These are phyloP conservation scores for Pseudocercospora cruenta DNA, from an alignment of 2,329 filamentous ascomycete genomes.

Conservation along the genomic window DNA sequence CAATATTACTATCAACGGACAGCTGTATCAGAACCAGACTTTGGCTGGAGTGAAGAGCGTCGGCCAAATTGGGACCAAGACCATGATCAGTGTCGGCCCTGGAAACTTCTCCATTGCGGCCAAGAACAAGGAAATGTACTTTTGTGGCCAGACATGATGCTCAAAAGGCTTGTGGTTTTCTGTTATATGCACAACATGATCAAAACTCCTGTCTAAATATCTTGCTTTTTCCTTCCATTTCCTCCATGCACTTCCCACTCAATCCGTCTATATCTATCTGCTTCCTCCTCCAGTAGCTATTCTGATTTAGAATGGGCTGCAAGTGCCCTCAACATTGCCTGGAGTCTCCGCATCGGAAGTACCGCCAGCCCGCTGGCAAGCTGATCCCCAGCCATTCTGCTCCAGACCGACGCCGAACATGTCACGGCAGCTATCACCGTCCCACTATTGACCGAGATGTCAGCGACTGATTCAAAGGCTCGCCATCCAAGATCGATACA, in stretches of 20 bases:
- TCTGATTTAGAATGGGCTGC: background rate
- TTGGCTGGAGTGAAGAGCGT: background rate
- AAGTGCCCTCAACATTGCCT: background rate
- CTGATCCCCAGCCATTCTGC: background rate
- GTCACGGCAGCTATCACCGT: background rate
- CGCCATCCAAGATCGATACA: no score
- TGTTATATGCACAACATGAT: no score
- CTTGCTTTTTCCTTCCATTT: background rate
- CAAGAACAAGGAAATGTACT: background rate
- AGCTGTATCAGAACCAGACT: background rate
- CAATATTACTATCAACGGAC: background rate
- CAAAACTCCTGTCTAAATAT: background rate
- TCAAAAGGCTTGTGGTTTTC: no score
- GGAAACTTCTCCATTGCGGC: background rate
- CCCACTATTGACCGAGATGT: background rate
- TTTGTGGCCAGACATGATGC: background rate
- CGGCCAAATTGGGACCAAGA: background rate
- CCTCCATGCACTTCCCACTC: background rate
- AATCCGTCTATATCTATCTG: background rate
- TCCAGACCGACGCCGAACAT: background rate
- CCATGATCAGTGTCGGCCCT: background rate
- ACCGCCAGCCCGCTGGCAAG: background rate
- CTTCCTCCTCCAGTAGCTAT: no score
- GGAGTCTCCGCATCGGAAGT: background rate
- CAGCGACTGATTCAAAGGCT: no score